Evolutionary conservation across 331 rosid species (phyloP).

Genomic region (Acacia concinna): DNA sequence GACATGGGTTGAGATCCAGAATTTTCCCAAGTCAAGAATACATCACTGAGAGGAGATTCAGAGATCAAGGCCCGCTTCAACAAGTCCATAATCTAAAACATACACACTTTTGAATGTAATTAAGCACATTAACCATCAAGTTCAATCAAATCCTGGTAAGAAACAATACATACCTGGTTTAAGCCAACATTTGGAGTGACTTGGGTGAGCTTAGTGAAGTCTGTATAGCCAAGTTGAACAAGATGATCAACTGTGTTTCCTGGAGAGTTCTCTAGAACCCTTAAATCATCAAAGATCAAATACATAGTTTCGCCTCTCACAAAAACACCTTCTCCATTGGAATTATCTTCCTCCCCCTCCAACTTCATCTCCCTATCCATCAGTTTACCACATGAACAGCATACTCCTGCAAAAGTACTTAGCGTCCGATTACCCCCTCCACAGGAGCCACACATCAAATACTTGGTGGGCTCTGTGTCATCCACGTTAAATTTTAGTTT

Average conservation of each 20-base stretch:
- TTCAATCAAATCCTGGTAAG: neutral
- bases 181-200: neutral
- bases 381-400: neutral
- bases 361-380: slow-evolving; percentile 3
- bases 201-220: neutral
- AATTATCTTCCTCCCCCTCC: neutral
- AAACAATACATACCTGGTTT: neutral
- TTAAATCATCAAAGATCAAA: slow-evolving; percentile 6
- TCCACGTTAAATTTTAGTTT: slow-evolving; percentile 29
- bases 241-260: neutral
- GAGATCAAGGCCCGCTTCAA: neutral
- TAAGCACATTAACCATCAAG: neutral
- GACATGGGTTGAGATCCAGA: neutral
- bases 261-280: neutral
- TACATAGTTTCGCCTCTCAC: neutral
- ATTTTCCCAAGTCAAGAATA: neutral
- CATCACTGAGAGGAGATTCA: neutral
- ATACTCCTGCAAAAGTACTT: neutral
- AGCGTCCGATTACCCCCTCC: neutral
- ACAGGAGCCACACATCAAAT: neutral
- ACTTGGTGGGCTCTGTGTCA: neutral
- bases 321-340: neutral
- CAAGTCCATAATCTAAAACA: neutral
- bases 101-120: neutral
- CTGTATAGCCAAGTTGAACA: neutral